A percentile compares a stretch with the other conserved stretches of the same genome.
Evolutionary conservation across 2,329 filamentous ascomycete genomes (phyloP).

Genomic region (Neopestalotiopsis sp.): DNA sequence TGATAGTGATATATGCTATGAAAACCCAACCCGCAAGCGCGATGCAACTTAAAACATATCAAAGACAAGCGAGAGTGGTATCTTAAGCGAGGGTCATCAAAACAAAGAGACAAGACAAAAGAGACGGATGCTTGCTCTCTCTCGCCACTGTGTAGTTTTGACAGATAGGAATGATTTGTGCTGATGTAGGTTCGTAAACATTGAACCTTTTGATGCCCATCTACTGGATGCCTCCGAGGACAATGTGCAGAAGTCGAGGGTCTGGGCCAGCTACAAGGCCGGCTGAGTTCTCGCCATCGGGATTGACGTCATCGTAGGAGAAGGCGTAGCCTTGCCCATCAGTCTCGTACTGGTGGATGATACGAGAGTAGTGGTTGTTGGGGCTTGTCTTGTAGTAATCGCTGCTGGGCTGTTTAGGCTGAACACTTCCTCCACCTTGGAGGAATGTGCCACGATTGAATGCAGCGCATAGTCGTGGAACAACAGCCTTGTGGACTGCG

Average conservation of each 20-base stretch:
- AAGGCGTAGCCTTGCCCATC: constrained; percentile 70
- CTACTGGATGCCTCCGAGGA: constrained; percentile 47
- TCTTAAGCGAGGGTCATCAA: background rate
- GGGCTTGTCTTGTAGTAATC: constrained; percentile 52
- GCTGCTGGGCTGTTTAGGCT: constrained; percentile 45
- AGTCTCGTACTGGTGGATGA: constrained; percentile 65
- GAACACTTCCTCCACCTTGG: constrained; percentile 49
- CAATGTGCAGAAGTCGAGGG: constrained; percentile 51
- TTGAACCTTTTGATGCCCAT: background rate
- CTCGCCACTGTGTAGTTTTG: background rate
- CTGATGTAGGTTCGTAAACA: background rate
- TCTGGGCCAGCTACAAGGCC: constrained; percentile 55
- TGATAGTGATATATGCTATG: background rate
- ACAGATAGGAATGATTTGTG: background rate
- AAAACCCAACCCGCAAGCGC: background rate
- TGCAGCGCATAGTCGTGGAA: constrained; percentile 57
- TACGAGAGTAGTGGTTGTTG: constrained; percentile 62
- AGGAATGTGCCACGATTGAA: constrained; percentile 54
- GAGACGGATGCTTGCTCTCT: background rate
- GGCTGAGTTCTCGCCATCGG: constrained; percentile 59
- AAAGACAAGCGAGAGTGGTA: constrained; percentile 9
- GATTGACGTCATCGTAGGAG: constrained; percentile 71
- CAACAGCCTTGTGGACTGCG: constrained; percentile 45
- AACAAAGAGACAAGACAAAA: background rate
- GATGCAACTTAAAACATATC: background rate